These are phyloP conservation scores for Pezicula rhizophila DNA, from an alignment of 2,329 filamentous ascomycete genomes.

Conservation along the genomic window DNA sequence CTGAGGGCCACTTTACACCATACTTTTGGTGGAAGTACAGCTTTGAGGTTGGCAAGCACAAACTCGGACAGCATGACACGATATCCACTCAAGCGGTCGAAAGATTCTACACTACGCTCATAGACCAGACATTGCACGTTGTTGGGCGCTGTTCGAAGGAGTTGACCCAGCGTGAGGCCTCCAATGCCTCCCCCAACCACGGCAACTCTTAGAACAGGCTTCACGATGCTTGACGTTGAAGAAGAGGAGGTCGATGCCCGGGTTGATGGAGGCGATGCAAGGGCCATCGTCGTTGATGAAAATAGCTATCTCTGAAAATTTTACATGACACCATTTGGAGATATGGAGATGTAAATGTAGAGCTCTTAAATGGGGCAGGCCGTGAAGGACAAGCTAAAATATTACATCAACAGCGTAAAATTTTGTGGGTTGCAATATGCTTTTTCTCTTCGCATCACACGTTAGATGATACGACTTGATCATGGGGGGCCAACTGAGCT, in stretches of 20 bases:
- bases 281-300: too few species aligned
- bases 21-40: constrained; percentile 13
- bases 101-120: constrained; percentile 10
- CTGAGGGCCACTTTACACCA: constrained; percentile 14
- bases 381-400: too few species aligned
- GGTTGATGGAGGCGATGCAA: constrained; percentile 2
- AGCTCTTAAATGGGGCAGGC: too few species aligned
- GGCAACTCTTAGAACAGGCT: constrained; percentile 13
- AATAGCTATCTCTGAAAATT: too few species aligned
- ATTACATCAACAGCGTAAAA: too few species aligned
- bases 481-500: too few species aligned
- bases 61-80: constrained; percentile 22
- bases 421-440: too few species aligned
- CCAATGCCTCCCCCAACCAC: constrained; percentile 22
- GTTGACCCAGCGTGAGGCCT: constrained; percentile 20
- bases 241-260: constrained; percentile 8
- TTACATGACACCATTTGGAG: too few species aligned
- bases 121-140: constrained; percentile 19
- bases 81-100: constrained; percentile 19
- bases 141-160: constrained; percentile 14
- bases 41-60: constrained; percentile 18
- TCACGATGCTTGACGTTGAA: not conserved
- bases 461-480: too few species aligned
- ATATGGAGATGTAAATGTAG: too few species aligned
- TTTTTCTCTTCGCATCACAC: too few species aligned